These are phyloP conservation scores for Brachypodium distachyon DNA, from an alignment of 202 grass and related monocot genomes.

Conservation along the genomic window DNA sequence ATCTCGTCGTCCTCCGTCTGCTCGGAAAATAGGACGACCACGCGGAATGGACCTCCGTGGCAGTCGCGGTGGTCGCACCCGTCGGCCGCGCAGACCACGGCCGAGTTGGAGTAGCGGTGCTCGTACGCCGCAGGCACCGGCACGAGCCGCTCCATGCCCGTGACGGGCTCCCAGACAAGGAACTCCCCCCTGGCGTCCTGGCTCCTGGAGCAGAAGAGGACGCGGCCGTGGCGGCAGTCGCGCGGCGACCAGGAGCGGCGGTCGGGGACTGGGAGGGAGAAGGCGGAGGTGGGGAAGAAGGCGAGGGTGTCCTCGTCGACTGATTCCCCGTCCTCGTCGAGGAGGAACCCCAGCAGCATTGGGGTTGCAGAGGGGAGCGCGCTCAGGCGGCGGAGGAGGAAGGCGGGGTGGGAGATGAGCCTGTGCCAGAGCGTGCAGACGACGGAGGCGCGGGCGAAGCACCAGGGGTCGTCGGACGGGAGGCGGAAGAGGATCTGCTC, in stretches of 20 bases:
- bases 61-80: neutral
- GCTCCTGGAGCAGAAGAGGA: neutral
- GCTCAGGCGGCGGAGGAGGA: neutral
- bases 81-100: neutral
- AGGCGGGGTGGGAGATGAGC: neutral
- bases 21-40: neutral
- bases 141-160: neutral
- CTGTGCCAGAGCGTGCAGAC: neutral
- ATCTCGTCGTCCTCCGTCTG: neutral
- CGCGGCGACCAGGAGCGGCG: neutral
- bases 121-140: neutral
- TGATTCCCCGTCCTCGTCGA: neutral
- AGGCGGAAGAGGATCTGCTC: neutral
- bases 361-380: neutral
- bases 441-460: neutral
- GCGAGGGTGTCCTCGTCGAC: neutral
- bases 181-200: neutral
- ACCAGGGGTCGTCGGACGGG: neutral
- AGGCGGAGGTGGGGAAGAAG: neutral
- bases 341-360: neutral
- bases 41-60: neutral
- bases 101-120: neutral
- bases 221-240: neutral
- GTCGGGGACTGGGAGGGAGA: neutral
- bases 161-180: neutral